Evolutionary conservation across 345 rosid species (phyloP), one percentile per base, ranked within the genome.

Genomic region (Eucalyptus caleyi): DNA sequence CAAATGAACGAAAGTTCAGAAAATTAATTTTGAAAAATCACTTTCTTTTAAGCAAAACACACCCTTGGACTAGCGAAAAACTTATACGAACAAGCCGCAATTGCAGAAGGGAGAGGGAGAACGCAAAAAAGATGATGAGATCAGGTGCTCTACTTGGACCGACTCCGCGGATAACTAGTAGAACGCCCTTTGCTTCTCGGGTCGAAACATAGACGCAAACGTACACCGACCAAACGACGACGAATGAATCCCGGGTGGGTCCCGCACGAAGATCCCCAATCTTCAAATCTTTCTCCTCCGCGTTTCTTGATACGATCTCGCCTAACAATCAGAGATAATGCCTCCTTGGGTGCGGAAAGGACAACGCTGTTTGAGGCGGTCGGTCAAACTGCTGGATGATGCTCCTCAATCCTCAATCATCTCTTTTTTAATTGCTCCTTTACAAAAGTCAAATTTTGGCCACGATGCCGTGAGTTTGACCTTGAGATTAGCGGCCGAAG

Each of bases 1-100:
- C 0, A 6, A 51, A 6, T 1, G 54, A 2, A 9, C 2, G 11
- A 54, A 54, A 4, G 26, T 54, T 54, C 0, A 0, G 0, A 21
- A 54, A 54, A 2, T 54, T 51, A 51, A 51, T 51, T 51, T 54
- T 4, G 26, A 54, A 21, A 54, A 54, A 54, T 0, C 26, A 21
- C 59, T 21, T 21, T 9, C 26, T 21, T 54, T 54, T 4, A 54
- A 54, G 4, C 2, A 54, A 21, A 54, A 54, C 24, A 54, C 10
- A 0, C 26, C 26, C 5, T 4, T 54, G 11, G 26, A 54, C 26
- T 21, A 19, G 26, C 26, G 26, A 21, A 54, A 21, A 54, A 54
- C 60, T 54, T 54, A 23, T 54, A 4, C 26, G 60, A 54, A 2
- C 60, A 23, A 2, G 5, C 2, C 2, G 27, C 60, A 19, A 8